These are phyloP conservation scores for Sporopachydermia lactativora DNA, from an alignment of 805 yeast species.

Conservation along the genomic window DNA sequence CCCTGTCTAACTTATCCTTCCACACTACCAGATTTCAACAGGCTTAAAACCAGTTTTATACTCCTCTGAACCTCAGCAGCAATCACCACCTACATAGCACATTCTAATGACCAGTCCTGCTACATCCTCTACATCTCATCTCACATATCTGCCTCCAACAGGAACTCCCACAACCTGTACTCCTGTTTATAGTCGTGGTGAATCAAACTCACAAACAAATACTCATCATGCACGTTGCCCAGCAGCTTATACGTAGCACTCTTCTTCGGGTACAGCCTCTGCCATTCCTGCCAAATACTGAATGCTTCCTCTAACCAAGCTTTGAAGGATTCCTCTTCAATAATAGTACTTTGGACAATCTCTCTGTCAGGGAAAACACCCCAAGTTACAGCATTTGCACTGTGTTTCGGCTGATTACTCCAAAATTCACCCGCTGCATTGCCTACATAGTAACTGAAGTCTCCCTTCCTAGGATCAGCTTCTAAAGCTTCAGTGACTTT, in stretches of 20 bases:
- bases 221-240: slow-evolving; percentile 42
- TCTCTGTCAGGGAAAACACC: slow-evolving; percentile 91
- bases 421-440: slow-evolving; percentile 42
- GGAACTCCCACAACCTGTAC: slow-evolving; percentile 60
- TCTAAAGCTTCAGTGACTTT: slow-evolving; percentile 39
- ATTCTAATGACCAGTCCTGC: too few relatives aligned
- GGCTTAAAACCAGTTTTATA: too few relatives aligned
- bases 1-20: too few relatives aligned
- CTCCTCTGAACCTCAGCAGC: too few relatives aligned
- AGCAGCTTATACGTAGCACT: slow-evolving; percentile 45
- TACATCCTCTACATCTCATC: too few relatives aligned
- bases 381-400: slow-evolving; percentile 88
- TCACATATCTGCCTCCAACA: slow-evolving; percentile 28
- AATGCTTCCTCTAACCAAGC: slow-evolving; percentile 98
- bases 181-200: slow-evolving; percentile 73
- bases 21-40: too few relatives aligned
- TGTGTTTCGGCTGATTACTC: slow-evolving; percentile 40
- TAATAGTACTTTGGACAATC: slow-evolving; percentile 80
- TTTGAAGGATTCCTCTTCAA: slow-evolving; percentile 81
- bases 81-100: too few relatives aligned
- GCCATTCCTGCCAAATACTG: slow-evolving; percentile 87
- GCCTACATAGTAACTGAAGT: slow-evolving; percentile 63
- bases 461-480: slow-evolving; percentile 21
- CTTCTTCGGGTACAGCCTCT: slow-evolving; percentile 49
- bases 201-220: slow-evolving; percentile 70